Percentiles rank a stretch among this genome's conserved stretches.
phyloP scores from a whole-genome alignment of 2,329 filamentous ascomycete species.

The Aspergillus nomiae region DNA sequence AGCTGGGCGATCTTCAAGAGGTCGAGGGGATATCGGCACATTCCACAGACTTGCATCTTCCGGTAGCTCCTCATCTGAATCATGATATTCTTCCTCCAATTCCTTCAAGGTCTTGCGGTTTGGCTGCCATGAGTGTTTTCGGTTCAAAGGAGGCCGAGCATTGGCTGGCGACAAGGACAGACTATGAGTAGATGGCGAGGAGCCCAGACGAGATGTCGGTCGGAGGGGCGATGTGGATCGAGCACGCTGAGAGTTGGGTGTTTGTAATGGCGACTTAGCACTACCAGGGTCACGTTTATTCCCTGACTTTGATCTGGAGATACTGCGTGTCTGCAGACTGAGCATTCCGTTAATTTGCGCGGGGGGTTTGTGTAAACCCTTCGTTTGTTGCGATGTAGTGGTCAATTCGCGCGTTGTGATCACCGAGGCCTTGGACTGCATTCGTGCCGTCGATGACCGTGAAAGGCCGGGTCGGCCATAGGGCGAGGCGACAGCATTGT shows the following conservation, averaged over 20 bases:
- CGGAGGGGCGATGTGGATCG: constrained; percentile 34
- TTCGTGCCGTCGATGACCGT: constrained; percentile 29
- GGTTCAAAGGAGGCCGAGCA: constrained; percentile 26
- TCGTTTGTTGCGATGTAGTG: constrained; percentile 26
- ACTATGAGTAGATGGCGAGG: constrained; percentile 29
- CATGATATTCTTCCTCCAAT: constrained; percentile 53
- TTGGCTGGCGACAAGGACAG: constrained; percentile 27
- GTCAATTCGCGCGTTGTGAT: constrained; percentile 39
- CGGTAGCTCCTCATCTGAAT: constrained; percentile 53
- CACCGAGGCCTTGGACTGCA: constrained; percentile 29
- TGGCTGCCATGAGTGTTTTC: constrained; percentile 46
- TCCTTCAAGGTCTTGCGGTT: constrained; percentile 51
- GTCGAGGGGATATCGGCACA: constrained; percentile 51
- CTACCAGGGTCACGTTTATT: constrained; percentile 25
- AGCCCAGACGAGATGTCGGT: constrained; percentile 25
- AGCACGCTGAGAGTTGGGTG: constrained; percentile 32
- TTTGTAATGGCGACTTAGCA: constrained; percentile 29
- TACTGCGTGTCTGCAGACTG: constrained; percentile 27
- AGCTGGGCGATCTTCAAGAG: constrained; percentile 40
- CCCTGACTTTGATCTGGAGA: constrained; percentile 27
- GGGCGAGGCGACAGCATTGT: constrained; percentile 30
- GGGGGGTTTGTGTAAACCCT: constrained; percentile 26
- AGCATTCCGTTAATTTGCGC: constrained; percentile 30
- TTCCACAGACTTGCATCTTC: constrained; percentile 55
- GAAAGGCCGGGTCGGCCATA: constrained; percentile 30